Conservation (phyloP, 176 grass and related monocot species). For the Hordeum marinum region DNA sequence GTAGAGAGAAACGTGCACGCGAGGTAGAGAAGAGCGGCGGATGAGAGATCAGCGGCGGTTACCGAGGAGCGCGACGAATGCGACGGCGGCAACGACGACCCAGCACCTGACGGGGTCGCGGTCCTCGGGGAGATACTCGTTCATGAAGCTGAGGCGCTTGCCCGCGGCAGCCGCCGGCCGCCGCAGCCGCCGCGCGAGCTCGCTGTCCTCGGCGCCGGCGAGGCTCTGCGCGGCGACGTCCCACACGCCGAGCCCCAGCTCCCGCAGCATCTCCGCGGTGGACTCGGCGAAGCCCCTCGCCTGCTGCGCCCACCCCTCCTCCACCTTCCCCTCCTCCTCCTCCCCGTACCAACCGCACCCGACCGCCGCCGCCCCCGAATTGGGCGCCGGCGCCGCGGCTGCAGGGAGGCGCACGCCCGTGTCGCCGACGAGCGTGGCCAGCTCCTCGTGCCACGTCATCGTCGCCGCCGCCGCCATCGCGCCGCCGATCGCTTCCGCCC, state of each 20-base stretch:
- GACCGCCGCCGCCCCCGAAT: constrained; percentile 19
- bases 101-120: constrained; percentile 81
- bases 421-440: constrained; percentile 48
- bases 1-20: not conserved
- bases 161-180: constrained; percentile 35
- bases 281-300: constrained; percentile 66
- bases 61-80: constrained; percentile 74
- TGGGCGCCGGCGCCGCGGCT: not conserved
- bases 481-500: constrained; percentile 30
- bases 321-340: constrained; percentile 38
- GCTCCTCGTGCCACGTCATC: constrained; percentile 94
- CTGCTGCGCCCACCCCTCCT: constrained; percentile 84
- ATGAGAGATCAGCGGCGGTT: constrained; percentile 12
- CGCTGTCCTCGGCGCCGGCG: constrained; percentile 64
- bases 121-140: constrained; percentile 97
- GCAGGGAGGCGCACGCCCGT: constrained; percentile 31
- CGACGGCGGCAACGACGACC: constrained; percentile 72
- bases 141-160: constrained; percentile 77
- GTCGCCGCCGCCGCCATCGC: constrained; percentile 42
- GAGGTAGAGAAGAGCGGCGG: not conserved
- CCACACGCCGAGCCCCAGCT: constrained; percentile 76
- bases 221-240: constrained; percentile 77
- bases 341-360: constrained; percentile 34
- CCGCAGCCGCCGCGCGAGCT: constrained; percentile 62
- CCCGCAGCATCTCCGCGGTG: constrained; percentile 81